phyloP scores from a whole-genome alignment of 257 asterid genomes.

The Fraxinus pennsylvanica region DNA sequence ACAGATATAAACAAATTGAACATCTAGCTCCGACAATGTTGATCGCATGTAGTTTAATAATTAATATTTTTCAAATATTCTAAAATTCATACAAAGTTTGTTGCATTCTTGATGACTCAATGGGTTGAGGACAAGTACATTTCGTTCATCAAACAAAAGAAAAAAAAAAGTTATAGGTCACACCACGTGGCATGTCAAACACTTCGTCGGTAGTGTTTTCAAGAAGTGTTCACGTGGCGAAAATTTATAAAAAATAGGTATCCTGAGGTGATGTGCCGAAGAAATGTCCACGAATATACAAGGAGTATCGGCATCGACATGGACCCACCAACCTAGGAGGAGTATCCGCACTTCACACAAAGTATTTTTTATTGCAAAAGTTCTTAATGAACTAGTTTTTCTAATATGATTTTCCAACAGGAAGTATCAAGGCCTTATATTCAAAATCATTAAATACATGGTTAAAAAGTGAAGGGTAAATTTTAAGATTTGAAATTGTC shows the following conservation, averaged over 20 bases:
- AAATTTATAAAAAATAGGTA: background rate
- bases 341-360: background rate
- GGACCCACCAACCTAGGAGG: background rate
- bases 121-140: background rate
- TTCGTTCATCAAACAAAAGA: background rate
- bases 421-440: background rate
- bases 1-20: background rate
- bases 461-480: background rate
- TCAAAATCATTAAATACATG: background rate
- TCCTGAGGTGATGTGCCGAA: background rate
- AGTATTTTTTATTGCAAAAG: background rate
- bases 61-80: background rate
- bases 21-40: background rate
- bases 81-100: background rate
- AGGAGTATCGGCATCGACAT: background rate
- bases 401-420: background rate
- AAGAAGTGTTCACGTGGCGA: background rate
- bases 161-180: no score
- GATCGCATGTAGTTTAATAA: background rate
- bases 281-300: background rate
- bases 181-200: background rate
- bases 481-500: background rate
- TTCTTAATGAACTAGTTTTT: background rate
- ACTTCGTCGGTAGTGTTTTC: background rate
- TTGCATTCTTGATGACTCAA: background rate